Percentiles rank a stretch among this genome's conserved stretches.
Evolutionary conservation across 2,329 filamentous ascomycete species (phyloP).

Genomic region (Epichloe brachyelytri): DNA sequence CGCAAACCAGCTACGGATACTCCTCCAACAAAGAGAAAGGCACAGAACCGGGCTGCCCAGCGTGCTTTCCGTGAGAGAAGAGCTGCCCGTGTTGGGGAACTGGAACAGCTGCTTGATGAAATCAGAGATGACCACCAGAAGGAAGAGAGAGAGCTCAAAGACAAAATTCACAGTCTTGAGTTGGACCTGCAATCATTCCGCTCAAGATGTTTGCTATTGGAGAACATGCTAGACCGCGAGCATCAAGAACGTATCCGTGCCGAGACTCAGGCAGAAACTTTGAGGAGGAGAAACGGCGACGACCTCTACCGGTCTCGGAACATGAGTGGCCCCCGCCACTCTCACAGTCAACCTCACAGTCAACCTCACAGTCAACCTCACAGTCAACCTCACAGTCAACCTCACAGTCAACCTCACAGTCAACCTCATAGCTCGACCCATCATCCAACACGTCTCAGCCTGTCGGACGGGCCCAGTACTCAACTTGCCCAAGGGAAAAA

Average conservation of each 20-base stretch:
- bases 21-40: constrained; percentile 83
- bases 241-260: constrained; percentile 33
- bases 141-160: constrained; percentile 41
- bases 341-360: constrained; percentile 6
- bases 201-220: constrained; percentile 46
- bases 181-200: constrained; percentile 53
- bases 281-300: constrained; percentile 19
- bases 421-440: constrained; percentile 7
- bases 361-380: constrained; percentile 15
- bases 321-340: constrained; percentile 14
- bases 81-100: constrained; percentile 68
- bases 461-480: constrained; percentile 13
- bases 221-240: constrained; percentile 50
- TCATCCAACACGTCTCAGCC: constrained; percentile 15
- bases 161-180: constrained; percentile 47
- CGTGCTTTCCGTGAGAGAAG: constrained; percentile 80
- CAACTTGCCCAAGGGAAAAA: constrained; percentile 21
- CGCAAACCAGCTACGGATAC: constrained; percentile 90
- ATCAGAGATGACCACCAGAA: constrained; percentile 44
- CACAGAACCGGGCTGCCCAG: constrained; percentile 87
- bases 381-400: too few relatives aligned
- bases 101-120: constrained; percentile 54
- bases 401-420: constrained; percentile 16
- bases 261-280: constrained; percentile 26
- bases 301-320: constrained; percentile 15